Evolutionary conservation across 1,139 yeast genomes (phyloP), one percentile per base, ranked within the genome.

Genomic region (Protomyces macrosporus): DNA sequence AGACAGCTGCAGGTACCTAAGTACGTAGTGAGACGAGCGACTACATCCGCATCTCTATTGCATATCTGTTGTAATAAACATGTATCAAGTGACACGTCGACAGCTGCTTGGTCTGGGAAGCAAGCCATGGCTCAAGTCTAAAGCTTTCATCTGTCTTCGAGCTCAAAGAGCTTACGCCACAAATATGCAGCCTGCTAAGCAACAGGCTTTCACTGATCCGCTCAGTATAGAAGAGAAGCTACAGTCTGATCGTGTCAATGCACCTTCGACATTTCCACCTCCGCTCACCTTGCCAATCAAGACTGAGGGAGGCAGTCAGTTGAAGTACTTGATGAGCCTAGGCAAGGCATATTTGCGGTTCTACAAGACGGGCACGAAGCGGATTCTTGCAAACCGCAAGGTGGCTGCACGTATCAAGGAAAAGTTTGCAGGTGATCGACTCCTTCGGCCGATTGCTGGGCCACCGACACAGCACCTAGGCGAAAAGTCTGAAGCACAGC

Each of bases 311-410:
- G 42, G 23, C 45, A n/a, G 52, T 14, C 48, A 16, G n/a, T n/a
- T 58, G 7, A 39, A 35, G 16, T 52, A 42, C 14, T 33, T 40
- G 23, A 42, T 51, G 42, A 39, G 32, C 14, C 16, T 52, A 23
- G 62, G 62, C 12, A 58, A 58, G 45, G 53, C 56, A n/a, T 58
- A 58, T 35, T 34, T 58, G 14, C 56, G 42, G n/a, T 58, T 58
- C 30, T 58, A 58, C 52, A 58, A 58, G 45, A 40, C 62, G n/a
- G 62, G 56, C 16, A 30, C 45, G 56, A 58, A 58, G 56, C 62
- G 52, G 45, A 52, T 58, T 40, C 52, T 58, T 7, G 48, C 52
- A 39, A 58, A 58, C 14, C 39, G 62, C 1, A 58, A 58, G 53
- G 37, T 45, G 14, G 55, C 62, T n/a, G 52, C 40, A 34, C 23